Base-by-base conservation (phyloP, 768 basidiomycete genomes). In the Rhodotorula kratochvilovae region DNA sequence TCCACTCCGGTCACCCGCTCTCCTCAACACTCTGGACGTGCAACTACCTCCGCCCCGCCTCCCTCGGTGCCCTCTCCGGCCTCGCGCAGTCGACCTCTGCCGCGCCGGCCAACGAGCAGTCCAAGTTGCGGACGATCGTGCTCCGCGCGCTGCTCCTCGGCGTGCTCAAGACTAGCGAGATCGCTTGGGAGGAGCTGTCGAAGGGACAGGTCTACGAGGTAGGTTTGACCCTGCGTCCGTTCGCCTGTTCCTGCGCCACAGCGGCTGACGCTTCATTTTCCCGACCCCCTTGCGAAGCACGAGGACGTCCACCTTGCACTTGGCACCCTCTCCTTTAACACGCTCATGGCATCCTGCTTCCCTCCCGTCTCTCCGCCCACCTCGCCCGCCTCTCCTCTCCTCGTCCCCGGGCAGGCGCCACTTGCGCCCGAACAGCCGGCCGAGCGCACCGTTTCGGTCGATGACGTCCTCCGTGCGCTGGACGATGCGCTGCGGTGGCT, bases 261-360 rank as follows among this genome's bases (percentile, higher is more conserved):
- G n/a, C n/a, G n/a, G n/a, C n/a, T n/a, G n/a, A n/a, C n/a, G n/a
- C n/a, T n/a, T n/a, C n/a, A n/a, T n/a, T n/a, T n/a, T n/a, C n/a
- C n/a, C n/a, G n/a, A n/a, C n/a, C n/a, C n/a, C n/a, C 42, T 23
- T 17, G 8, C 29, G 23, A 59, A 75, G 73, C 70, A 75, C 61
- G 73, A 75, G 46, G 73, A 75, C 53, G 73, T 71, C 12, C 73
- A 75, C 33, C 61, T 75, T 23, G 35, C 63, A 7, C 56, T 62
- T 43, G 61, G 70, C 12, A 55, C 67, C 5, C 67, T 75, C 31
- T 43, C 63, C 16, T 75, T 75, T 48, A 43, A 39, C 51, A 4
- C 17, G 5, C 70, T 75, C 53, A 57, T 68, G 43, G 63, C 67
- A 2, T 43, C 70, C 21, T 61, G 60, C 50, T 71, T 36, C 42